Conservation (phyloP, 2,329 filamentous ascomycete species). For the Knoxdaviesia capensis region DNA sequence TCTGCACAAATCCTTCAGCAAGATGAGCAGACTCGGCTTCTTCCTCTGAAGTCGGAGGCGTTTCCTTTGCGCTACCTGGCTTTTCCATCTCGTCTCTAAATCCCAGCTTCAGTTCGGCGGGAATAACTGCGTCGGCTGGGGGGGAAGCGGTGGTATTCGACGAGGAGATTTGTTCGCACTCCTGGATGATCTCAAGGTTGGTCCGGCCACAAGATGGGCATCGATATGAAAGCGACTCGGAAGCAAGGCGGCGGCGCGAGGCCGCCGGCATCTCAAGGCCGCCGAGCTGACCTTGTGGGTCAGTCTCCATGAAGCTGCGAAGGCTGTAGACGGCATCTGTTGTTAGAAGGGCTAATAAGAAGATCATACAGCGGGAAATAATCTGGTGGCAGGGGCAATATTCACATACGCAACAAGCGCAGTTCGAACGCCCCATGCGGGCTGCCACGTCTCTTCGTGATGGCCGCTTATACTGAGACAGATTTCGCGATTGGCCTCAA, state of each 20-base stretch:
- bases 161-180: conserved; percentile 38
- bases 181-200: conserved; percentile 55
- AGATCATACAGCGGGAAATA: background rate
- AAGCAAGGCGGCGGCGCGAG: conserved; percentile 49
- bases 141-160: too few species aligned
- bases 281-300: conserved; percentile 71
- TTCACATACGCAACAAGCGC: conserved; percentile 44
- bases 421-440: conserved; percentile 88
- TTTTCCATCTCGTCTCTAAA: conserved; percentile 52
- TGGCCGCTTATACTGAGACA: conserved; percentile 86
- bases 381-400: background rate
- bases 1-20: conserved; percentile 38
- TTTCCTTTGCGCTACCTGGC: conserved; percentile 1
- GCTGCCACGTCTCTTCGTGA: conserved; percentile 98
- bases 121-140: conserved; percentile 11
- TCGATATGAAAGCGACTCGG: conserved; percentile 41
- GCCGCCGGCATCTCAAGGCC: conserved; percentile 59
- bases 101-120: conserved; percentile 39
- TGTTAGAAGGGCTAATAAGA: background rate
- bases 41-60: conserved; percentile 6
- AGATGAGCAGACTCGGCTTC: conserved; percentile 25
- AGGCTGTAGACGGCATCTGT: conserved; percentile 20
- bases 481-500: conserved; percentile 93
- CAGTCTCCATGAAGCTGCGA: conserved; percentile 82
- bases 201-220: conserved; percentile 51